Percentiles rank a stretch among this genome's conserved stretches.
Conservation (phyloP, 139 green algal species). For the Micractinium conductrix region DNA sequence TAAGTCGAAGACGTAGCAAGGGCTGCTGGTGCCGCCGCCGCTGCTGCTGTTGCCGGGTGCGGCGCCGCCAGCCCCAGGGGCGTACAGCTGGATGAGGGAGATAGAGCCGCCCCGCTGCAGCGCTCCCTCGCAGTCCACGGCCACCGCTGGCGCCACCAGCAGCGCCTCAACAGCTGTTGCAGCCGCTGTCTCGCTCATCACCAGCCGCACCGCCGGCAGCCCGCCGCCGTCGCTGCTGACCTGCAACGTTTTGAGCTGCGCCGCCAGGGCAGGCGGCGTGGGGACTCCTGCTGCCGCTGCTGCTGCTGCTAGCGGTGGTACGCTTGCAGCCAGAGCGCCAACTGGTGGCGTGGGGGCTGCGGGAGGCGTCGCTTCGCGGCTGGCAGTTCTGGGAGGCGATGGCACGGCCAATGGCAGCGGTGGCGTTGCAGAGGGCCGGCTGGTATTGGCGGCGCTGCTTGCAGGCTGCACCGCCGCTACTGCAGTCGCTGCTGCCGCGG, state of each 20-base stretch:
- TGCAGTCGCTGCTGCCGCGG: background rate
- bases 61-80: background rate
- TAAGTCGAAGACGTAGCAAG: slow-evolving; percentile 24
- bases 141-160: background rate
- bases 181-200: background rate
- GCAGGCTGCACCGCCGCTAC: background rate
- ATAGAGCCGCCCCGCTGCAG: background rate
- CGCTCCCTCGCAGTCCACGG: slow-evolving; percentile 22
- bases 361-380: background rate
- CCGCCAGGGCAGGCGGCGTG: background rate
- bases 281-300: background rate
- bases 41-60: background rate
- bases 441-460: background rate
- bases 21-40: too few relatives aligned
- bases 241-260: background rate
- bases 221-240: background rate
- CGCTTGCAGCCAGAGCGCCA: too few relatives aligned
- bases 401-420: too few relatives aligned
- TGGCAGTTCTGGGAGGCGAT: background rate
- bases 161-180: slow-evolving; percentile 1
- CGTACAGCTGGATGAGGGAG: slow-evolving; percentile 17
- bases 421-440: background rate
- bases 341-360: too few relatives aligned
- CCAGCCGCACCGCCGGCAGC: background rate
- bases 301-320: background rate